Evolutionary conservation across 1,284 basidiomycete species (phyloP), one percentile per base, ranked within the genome.

Genomic region (Marasmius sp.): DNA sequence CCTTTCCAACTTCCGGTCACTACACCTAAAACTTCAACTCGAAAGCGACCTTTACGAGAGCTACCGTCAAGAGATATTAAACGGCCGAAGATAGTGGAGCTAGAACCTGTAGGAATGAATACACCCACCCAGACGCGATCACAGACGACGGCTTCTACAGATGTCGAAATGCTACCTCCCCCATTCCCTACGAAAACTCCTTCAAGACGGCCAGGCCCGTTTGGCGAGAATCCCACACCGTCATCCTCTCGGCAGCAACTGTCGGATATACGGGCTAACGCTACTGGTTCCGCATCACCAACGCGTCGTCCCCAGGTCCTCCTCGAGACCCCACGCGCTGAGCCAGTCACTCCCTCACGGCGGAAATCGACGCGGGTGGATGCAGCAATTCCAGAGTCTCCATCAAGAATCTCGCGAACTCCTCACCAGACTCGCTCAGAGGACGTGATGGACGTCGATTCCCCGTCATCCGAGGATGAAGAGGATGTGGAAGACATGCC

Each of bases 1-100:
- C 20, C 33, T 20, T 57, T 38, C 56, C 59, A 20, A 18, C 16
- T 16, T 9, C 39, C 12, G 58, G 14, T 43, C 34, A 27, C 54
- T 38, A 59, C 56, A 36, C 61, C 63, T n/a, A 34, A 49, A 14
- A 48, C 39, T 49, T 56, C 64, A 11, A 53, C 64, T 52, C 65
- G 63, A 11, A 66, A 66, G 48, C 60, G 60, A 9, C 20, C 50
- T 0, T 22, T 53, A 20, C 60, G 62, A 41, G 57, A 57, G 18
- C 34, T 54, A 14, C 14, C 38, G 8, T 37, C 52, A 37, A 37
- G 52, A 33, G 22, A 55, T 33, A 14, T 41, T 33, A 34, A 60
- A 27, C 18, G 49, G 50, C 34, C 22, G 41, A 39, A 47, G 53
- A 27, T 60, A 45, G 39, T 51, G 43, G 51, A 60, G 48, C 37